Evolutionary conservation across 2,329 filamentous ascomycete genomes (phyloP), one percentile per base, ranked within the genome.

Genomic region (Pestalotiopsis sp.): DNA sequence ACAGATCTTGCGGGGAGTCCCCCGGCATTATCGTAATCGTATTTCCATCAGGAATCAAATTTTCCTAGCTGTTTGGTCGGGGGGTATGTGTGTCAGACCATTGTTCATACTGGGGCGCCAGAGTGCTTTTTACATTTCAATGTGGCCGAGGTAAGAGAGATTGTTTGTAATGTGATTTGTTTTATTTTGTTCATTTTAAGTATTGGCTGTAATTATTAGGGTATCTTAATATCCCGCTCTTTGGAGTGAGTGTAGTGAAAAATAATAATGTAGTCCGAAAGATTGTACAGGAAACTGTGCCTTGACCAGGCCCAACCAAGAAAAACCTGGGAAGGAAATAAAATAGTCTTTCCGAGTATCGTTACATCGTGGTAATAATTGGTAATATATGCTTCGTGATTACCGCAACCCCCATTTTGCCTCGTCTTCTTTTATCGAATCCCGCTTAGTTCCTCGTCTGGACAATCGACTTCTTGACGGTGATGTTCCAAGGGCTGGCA

Each of bases 381-480:
- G 2, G 5, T 52, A 23, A 49, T 49, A 14, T 17, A 23, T 52
- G 45, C 20, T n/a, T 52, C 45, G 20, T 52, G n/a, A 52, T 52
- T 52, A 52, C 45, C 17, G n/a, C n/a, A 52, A 52, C 45, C 45
- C n/a, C 45, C 45, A n/a, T 11, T 11, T 52, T 17, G 17, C 17
- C 45, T 20, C 45, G 45, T n/a, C 45, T 9, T n/a, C 20, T 60
- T 4, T 27, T 59, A 9, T 31, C 31, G 31, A 31, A 31, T 23
- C 63, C 36, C 64, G 7, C 11, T 31, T 61, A 61, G 20, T 39
- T 36, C 38, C 63, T 64, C 9, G 68, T 69, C 69, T 73, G 71
- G n/a, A 71, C 64, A 31, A 71, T 71, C 3, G 68, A 66, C 41
- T 69, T 70, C 61, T 70, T 69, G 38, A 72, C 71, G 17, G 60